Evolutionary conservation across 129 eudicot species (phyloP).

Genomic region (Artemisia tridentata): DNA sequence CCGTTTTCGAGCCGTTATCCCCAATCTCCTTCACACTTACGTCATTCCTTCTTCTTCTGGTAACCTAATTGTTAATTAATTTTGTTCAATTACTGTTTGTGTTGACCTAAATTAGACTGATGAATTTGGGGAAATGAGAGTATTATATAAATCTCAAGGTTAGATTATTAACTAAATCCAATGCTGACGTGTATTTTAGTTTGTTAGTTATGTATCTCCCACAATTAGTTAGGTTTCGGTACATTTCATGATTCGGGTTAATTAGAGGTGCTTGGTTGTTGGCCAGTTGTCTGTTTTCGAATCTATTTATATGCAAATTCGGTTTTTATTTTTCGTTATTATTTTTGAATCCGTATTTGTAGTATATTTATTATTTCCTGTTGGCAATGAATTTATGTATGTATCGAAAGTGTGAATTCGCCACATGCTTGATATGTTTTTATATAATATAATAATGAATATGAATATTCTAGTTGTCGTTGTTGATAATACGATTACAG

Average conservation of each 20-base stretch:
- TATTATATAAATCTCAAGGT: not conserved
- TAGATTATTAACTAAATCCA: no score
- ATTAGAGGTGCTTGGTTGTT: no score
- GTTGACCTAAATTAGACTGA: no score
- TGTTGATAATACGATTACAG: not conserved
- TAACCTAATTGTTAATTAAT: constrained; percentile 12
- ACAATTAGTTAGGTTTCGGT: not conserved
- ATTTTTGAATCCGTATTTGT: not conserved
- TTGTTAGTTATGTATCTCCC: no score
- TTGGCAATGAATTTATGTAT: not conserved
- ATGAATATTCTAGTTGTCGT: not conserved
- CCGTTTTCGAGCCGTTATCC: constrained; percentile 83
- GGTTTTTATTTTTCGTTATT: not conserved
- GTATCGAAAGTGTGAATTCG: not conserved
- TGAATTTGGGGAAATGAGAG: no score
- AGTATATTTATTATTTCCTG: not conserved
- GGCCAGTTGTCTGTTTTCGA: no score
- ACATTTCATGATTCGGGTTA: no score
- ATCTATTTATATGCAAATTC: no score
- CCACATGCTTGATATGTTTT: not conserved
- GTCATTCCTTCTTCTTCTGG: constrained; percentile 82
- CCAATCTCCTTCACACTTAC: constrained; percentile 76
- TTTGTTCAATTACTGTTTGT: not conserved
- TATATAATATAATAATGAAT: not conserved
- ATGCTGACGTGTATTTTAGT: no score